Percentiles rank a stretch among this genome's conserved stretches.
phyloP scores from a whole-genome alignment of 768 basidiomycete species.

The Rhizopogon vesiculosus region DNA sequence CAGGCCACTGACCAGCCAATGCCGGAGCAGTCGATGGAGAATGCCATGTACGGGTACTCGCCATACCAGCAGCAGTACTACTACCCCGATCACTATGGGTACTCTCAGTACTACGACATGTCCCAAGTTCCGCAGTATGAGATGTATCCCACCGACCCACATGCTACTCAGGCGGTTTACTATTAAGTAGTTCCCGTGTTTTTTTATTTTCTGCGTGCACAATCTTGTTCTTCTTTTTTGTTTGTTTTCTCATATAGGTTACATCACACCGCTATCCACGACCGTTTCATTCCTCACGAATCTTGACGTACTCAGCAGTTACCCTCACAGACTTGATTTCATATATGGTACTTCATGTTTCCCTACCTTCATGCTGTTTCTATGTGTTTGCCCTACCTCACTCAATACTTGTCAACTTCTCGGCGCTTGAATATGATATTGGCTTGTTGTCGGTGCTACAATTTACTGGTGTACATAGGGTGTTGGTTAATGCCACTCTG shows the following conservation, averaged over 20 bases:
- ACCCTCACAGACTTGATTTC: slow-evolving; percentile 22
- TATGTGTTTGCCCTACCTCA: slow-evolving; percentile 9
- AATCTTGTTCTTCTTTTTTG: slow-evolving; percentile 1
- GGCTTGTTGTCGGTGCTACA: slow-evolving; percentile 1
- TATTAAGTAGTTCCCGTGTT: slow-evolving; percentile 38
- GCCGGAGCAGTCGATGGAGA: slow-evolving; percentile 25
- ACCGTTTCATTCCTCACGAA: slow-evolving; percentile 2
- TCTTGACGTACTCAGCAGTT: slow-evolving; percentile 12
- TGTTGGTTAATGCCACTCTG: slow-evolving; percentile 7
- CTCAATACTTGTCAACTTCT: slow-evolving; percentile 6
- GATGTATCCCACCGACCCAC: slow-evolving; percentile 53
- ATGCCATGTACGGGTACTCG: slow-evolving; percentile 48
- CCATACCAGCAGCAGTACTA: slow-evolving; percentile 62
- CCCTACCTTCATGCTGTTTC: slow-evolving; percentile 16
- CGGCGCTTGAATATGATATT: slow-evolving; percentile 3
- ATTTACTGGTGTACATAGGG: slow-evolving; percentile 13
- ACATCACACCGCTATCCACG: slow-evolving; percentile 16
- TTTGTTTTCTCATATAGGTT: slow-evolving; percentile 14
- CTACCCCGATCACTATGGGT: slow-evolving; percentile 66
- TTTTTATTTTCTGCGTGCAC: neutral
- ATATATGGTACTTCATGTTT: neutral
- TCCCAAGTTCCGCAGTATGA: slow-evolving; percentile 63
- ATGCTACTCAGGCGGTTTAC: slow-evolving; percentile 50
- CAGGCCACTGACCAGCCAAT: slow-evolving; percentile 7
- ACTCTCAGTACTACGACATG: slow-evolving; percentile 66